A percentile compares a stretch with the other conserved stretches of the same genome.
Evolutionary conservation across 495 filamentous ascomycete genomes (phyloP).

Genomic region (Daldinia caldariorum): DNA sequence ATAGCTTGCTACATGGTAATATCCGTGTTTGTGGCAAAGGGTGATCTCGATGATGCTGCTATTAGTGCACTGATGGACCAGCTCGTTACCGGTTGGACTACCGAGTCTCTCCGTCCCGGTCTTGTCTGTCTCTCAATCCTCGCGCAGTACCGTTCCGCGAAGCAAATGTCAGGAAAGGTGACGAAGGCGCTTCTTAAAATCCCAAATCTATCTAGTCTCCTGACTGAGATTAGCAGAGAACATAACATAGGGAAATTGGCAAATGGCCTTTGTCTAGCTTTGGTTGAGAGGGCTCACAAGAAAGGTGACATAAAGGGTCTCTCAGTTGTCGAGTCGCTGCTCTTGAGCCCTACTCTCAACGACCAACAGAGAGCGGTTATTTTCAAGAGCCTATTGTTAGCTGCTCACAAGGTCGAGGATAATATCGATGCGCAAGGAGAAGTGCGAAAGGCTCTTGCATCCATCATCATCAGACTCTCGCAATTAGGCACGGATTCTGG

Average conservation of each 20-base stretch:
- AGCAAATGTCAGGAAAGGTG: conserved; percentile 73
- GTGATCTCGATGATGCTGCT: conserved; percentile 75
- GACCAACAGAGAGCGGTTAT: conserved; percentile 68
- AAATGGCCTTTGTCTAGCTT: conserved; percentile 74
- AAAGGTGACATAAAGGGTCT: conserved; percentile 67
- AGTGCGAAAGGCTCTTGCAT: conserved; percentile 69
- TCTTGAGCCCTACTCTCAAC: conserved; percentile 68
- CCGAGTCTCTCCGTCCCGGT: conserved; percentile 74
- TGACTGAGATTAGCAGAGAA: conserved; percentile 69
- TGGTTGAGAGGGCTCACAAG: conserved; percentile 70
- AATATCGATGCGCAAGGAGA: conserved; percentile 57
- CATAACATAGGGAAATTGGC: conserved; percentile 77
- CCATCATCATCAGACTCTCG: conserved; percentile 68
- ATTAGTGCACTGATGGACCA: conserved; percentile 86
- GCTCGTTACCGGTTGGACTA: conserved; percentile 76
- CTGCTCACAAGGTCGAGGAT: conserved; percentile 63
- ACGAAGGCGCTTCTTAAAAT: conserved; percentile 74
- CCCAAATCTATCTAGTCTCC: conserved; percentile 63
- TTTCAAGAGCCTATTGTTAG: conserved; percentile 69
- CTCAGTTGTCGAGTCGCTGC: conserved; percentile 65
- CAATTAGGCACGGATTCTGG: conserved; percentile 63
- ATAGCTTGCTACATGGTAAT: conserved; percentile 91
- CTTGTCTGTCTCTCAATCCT: conserved; percentile 82
- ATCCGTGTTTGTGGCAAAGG: conserved; percentile 83
- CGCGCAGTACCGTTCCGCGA: conserved; percentile 74